phyloP scores from a whole-genome alignment of 2,329 filamentous ascomycete genomes.

The Torrubiella hemipterigena region DNA sequence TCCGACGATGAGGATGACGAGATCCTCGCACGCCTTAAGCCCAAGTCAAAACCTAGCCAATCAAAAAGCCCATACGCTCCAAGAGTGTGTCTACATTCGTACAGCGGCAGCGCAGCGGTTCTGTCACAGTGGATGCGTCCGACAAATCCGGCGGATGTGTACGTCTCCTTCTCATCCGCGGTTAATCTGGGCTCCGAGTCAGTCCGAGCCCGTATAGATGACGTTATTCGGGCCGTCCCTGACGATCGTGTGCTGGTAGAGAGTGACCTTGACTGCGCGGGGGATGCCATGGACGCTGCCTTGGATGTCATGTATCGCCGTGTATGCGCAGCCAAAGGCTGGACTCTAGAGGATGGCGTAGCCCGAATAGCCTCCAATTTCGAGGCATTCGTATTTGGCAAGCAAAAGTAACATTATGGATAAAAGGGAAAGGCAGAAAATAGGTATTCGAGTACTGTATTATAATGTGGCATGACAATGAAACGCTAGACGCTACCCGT shows the following conservation, averaged over 20 bases:
- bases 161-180: slow-evolving; percentile 75
- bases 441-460: too few relatives aligned
- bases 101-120: slow-evolving; percentile 64
- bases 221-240: slow-evolving; percentile 61
- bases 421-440: not conserved
- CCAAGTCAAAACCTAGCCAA: not conserved
- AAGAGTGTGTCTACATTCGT: slow-evolving; percentile 87
- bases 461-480: too few relatives aligned
- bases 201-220: slow-evolving; percentile 37
- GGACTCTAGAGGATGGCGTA: slow-evolving; percentile 63
- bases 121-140: slow-evolving; percentile 68
- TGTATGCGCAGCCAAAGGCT: slow-evolving; percentile 68
- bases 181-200: slow-evolving; percentile 59
- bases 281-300: slow-evolving; percentile 63
- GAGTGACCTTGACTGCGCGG: slow-evolving; percentile 80
- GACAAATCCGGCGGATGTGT: slow-evolving; percentile 63
- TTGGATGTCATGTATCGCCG: slow-evolving; percentile 66
- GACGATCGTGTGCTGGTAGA: slow-evolving; percentile 73
- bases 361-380: slow-evolving; percentile 61
- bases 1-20: slow-evolving; percentile 23
- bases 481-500: too few relatives aligned
- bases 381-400: slow-evolving; percentile 61
- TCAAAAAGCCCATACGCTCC: slow-evolving; percentile 61
- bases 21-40: slow-evolving; percentile 13
- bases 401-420: slow-evolving; percentile 8